Conservation (phyloP, 257 asterid genomes). For the Nicotiana benthamiana region DNA sequence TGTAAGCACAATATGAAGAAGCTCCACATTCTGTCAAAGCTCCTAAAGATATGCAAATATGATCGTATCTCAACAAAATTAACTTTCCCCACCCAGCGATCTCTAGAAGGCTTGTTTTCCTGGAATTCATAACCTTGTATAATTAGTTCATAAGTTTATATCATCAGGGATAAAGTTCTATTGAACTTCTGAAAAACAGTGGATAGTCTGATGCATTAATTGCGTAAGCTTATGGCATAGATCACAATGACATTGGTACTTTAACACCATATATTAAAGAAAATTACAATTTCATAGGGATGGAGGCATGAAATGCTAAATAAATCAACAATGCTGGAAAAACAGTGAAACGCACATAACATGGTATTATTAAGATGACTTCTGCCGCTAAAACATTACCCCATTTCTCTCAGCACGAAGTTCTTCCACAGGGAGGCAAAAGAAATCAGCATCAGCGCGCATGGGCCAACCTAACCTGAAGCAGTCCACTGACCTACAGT, state of each 20-base stretch:
- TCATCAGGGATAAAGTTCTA: neutral
- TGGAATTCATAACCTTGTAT: constrained; percentile 14
- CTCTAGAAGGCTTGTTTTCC: constrained; percentile 55
- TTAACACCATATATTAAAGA: neutral
- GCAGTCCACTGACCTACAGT: constrained; percentile 89
- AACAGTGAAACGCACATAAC: neutral
- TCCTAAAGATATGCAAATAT: constrained; percentile 90
- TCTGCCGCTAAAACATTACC: constrained; percentile 34
- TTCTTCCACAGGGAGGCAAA: constrained; percentile 47
- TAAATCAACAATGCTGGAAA: neutral
- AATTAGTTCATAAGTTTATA: constrained; percentile 8
- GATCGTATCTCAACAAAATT: constrained; percentile 98
- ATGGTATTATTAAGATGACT: neutral
- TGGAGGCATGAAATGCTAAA: neutral
- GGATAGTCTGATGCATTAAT: neutral
- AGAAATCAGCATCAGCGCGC: constrained; percentile 99
- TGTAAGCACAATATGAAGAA: constrained; percentile 95
- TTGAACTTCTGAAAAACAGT: neutral
- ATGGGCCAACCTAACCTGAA: constrained; percentile 99
- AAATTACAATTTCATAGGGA: neutral
- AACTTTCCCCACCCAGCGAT: constrained; percentile 97
- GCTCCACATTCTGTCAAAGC: constrained; percentile 99
- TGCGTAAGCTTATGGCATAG: neutral
- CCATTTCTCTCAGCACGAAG: constrained; percentile 53
- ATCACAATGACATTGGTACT: neutral